Percentiles rank a stretch among this genome's conserved stretches.
phyloP scores from a whole-genome alignment of 2,329 filamentous ascomycete genomes.

The Aspergillus sp. region DNA sequence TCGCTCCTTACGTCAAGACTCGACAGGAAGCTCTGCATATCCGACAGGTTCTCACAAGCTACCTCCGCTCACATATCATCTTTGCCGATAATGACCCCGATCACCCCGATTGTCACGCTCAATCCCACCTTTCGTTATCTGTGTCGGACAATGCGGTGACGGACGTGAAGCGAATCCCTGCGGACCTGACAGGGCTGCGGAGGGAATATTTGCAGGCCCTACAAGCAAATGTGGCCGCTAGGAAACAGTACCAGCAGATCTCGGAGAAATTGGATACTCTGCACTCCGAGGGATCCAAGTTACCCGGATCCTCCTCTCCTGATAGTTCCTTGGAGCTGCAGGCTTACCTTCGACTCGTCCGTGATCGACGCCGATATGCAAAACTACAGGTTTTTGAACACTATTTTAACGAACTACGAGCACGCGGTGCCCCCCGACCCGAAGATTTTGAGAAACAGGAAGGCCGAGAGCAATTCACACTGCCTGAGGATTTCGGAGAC shows the following conservation, averaged over 20 bases:
- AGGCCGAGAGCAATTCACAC: constrained; percentile 14
- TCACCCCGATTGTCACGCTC: constrained; percentile 19
- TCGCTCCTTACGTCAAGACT: constrained; percentile 40
- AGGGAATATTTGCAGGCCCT: constrained; percentile 49
- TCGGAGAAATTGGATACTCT: constrained; percentile 33
- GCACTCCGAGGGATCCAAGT: constrained; percentile 21
- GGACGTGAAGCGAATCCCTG: constrained; percentile 35
- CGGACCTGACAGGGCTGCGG: constrained; percentile 44
- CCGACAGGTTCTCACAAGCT: constrained; percentile 39
- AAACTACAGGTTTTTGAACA: constrained; percentile 50
- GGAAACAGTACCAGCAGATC: constrained; percentile 37
- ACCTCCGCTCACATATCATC: constrained; percentile 38
- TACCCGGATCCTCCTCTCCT: constrained; percentile 13
- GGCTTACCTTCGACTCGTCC: constrained; percentile 47
- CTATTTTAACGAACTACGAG: constrained; percentile 43
- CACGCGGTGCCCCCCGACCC: constrained; percentile 22
- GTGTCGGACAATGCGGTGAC: constrained; percentile 32
- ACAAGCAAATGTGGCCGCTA: constrained; percentile 42
- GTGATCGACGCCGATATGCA: constrained; percentile 45
- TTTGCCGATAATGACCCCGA: constrained; percentile 29
- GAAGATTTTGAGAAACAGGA: constrained; percentile 23
- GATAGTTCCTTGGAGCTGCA: constrained; percentile 30
- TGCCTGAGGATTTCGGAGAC: constrained; percentile 20
- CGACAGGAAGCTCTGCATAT: constrained; percentile 41
- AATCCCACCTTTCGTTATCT: constrained; percentile 37